Conservation (phyloP, 495 filamentous ascomycete genomes). For the Pyrenula massariospora region DNA sequence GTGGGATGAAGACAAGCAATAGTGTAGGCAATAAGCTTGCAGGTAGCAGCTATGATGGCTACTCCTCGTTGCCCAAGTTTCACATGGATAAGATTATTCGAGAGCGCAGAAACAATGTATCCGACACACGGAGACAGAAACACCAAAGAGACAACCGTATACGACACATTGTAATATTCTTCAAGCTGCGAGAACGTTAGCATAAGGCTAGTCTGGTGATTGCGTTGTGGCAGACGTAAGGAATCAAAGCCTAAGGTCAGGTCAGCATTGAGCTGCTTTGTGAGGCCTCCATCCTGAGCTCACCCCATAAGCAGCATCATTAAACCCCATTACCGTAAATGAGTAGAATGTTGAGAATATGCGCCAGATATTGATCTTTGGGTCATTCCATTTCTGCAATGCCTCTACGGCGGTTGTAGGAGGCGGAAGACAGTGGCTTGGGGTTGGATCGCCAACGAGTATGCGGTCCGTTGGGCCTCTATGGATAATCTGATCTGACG, state of each 20-base stretch:
- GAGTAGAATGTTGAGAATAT: conserved; percentile 54
- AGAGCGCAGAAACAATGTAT: conserved; percentile 42
- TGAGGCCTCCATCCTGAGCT: too few species aligned
- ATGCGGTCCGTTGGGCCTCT: too few species aligned
- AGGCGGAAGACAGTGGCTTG: neutral
- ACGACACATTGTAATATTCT: conserved; percentile 43
- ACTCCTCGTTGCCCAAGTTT: conserved; percentile 63
- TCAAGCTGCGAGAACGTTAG: conserved; percentile 32
- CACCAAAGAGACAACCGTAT: conserved; percentile 49
- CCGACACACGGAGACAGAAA: conserved; percentile 52
- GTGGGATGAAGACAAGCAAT: conserved; percentile 48
- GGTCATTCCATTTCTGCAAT: conserved; percentile 55
- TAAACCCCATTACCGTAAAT: conserved; percentile 71
- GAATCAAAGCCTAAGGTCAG: conserved; percentile 60
- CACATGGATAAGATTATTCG: conserved; percentile 47
- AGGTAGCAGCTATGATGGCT: conserved; percentile 51
- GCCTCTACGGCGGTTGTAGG: neutral
- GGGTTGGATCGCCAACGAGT: too few species aligned
- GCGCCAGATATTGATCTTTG: conserved; percentile 52
- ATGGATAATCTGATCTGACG: too few species aligned
- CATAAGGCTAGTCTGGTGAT: too few species aligned
- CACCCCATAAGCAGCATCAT: conserved; percentile 73
- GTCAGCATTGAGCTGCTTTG: too few species aligned
- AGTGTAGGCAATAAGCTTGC: conserved; percentile 52
- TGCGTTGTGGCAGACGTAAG: too few species aligned